A percentile compares a stretch with the other conserved stretches of the same genome.
Conservation (phyloP, 1,139 yeast species). For the Pichia sp. region DNA sequence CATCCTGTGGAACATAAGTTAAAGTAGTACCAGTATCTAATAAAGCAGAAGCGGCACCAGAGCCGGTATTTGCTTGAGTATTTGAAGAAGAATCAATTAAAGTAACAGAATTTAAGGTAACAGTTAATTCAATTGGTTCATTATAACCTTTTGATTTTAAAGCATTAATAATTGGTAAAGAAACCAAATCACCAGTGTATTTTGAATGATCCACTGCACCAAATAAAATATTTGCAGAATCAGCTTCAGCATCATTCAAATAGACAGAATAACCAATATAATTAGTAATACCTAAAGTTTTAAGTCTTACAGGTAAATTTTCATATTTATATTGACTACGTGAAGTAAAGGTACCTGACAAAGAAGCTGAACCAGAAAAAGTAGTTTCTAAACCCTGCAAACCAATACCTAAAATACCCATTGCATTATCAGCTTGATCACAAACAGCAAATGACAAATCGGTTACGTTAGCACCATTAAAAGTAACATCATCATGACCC, state of each 20-base stretch:
- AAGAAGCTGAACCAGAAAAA: constrained; percentile 13
- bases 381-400: constrained; percentile 47
- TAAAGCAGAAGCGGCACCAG: constrained; percentile 40
- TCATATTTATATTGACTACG: constrained; percentile 35
- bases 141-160: constrained; percentile 27
- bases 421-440: constrained; percentile 42
- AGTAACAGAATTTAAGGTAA: constrained; percentile 35
- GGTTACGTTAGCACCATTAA: constrained; percentile 39
- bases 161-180: constrained; percentile 41
- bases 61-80: constrained; percentile 32
- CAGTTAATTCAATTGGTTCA: constrained; percentile 37
- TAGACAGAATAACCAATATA: constrained; percentile 50
- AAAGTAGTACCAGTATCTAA: constrained; percentile 68
- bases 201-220: constrained; percentile 55
- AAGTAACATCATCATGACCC: constrained; percentile 49
- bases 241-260: constrained; percentile 35
- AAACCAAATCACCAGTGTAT: constrained; percentile 41
- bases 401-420: constrained; percentile 60
- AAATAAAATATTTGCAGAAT: constrained; percentile 45
- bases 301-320: constrained; percentile 55
- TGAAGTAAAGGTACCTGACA: constrained; percentile 13
- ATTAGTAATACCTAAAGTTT: constrained; percentile 44
- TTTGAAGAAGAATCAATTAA: constrained; percentile 5
- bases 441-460: constrained; percentile 54
- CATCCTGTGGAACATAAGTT: constrained; percentile 43